These are phyloP conservation scores for Vigna mungo DNA, from an alignment of 306 rosid species.

Conservation along the genomic window DNA sequence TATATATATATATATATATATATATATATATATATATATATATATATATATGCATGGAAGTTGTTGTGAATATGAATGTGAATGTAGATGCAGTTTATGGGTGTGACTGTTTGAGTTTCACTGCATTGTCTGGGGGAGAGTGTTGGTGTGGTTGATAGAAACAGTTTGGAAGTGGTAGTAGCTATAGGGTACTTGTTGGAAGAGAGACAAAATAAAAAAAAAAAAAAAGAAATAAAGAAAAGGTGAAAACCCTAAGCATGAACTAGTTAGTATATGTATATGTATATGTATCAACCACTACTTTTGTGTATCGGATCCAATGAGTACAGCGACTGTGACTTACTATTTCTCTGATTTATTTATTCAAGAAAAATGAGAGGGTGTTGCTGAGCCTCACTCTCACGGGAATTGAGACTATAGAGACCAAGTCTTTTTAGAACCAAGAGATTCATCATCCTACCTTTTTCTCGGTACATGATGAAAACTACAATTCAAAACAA, in stretches of 20 bases:
- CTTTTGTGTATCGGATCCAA: slow-evolving; percentile 47
- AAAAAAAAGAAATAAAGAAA: slow-evolving; percentile 2
- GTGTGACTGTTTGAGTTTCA: slow-evolving; percentile 54
- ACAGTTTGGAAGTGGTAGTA: slow-evolving; percentile 43
- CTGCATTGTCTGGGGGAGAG: slow-evolving; percentile 55
- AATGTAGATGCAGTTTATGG: slow-evolving; percentile 51
- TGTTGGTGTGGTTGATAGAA: slow-evolving; percentile 50
- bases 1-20: neutral
- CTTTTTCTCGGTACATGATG: slow-evolving; percentile 51
- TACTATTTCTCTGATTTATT: slow-evolving; percentile 51
- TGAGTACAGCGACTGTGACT: slow-evolving; percentile 45
- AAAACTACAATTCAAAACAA: slow-evolving; percentile 63
- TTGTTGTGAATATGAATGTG: slow-evolving; percentile 48
- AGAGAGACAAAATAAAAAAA: slow-evolving; percentile 32
- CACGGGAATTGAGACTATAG: slow-evolving; percentile 33
- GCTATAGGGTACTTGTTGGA: slow-evolving; percentile 5
- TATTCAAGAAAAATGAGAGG: slow-evolving; percentile 25
- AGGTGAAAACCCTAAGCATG: slow-evolving; percentile 50
- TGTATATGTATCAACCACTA: neutral
- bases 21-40: neutral
- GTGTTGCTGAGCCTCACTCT: slow-evolving; percentile 34
- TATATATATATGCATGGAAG: slow-evolving; percentile 47
- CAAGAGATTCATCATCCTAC: slow-evolving; percentile 49
- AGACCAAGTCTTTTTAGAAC: slow-evolving; percentile 18
- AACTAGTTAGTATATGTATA: slow-evolving; percentile 17